Evolutionary conservation across 1,139 yeast species (phyloP).

Genomic region (Sugiyamaella castrensis): DNA sequence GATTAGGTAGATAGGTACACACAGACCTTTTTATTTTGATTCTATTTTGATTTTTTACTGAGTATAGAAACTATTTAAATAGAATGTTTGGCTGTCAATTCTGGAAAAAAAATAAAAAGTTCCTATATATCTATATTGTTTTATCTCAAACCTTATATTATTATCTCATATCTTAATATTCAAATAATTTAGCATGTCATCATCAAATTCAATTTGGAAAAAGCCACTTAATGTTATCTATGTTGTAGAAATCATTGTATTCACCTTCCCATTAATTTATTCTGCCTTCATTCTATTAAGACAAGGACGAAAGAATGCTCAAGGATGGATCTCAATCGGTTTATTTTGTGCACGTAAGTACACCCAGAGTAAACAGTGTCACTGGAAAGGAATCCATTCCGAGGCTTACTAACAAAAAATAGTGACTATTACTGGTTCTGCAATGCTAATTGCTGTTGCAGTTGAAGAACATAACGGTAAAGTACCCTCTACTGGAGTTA

Average conservation of each 20-base stretch:
- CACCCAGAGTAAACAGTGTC: background rate
- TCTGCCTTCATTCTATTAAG: conserved; percentile 2
- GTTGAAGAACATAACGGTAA: conserved; percentile 8
- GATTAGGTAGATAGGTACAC: no score
- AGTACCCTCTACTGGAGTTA: conserved; percentile 13
- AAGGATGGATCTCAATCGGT: conserved; percentile 15
- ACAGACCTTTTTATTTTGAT: no score
- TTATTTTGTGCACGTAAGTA: background rate
- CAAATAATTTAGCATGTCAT: no score
- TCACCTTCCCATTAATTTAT: conserved; percentile 5
- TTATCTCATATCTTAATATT: no score
- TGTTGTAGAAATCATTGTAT: conserved; percentile 14
- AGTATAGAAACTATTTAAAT: no score
- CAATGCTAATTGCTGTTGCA: conserved; percentile 14
- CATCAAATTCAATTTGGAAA: conserved; percentile 1
- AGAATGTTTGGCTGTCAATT: no score
- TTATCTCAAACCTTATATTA: no score
- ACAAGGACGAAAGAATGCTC: conserved; percentile 10
- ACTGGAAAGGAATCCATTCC: background rate
- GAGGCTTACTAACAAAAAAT: background rate
- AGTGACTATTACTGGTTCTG: conserved; percentile 16
- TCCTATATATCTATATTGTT: no score
- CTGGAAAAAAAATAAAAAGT: no score
- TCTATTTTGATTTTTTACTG: no score
- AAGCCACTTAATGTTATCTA: conserved; percentile 14